Conservation (phyloP, 352 stramenopile genomes). For the Phytopythium montanum region DNA sequence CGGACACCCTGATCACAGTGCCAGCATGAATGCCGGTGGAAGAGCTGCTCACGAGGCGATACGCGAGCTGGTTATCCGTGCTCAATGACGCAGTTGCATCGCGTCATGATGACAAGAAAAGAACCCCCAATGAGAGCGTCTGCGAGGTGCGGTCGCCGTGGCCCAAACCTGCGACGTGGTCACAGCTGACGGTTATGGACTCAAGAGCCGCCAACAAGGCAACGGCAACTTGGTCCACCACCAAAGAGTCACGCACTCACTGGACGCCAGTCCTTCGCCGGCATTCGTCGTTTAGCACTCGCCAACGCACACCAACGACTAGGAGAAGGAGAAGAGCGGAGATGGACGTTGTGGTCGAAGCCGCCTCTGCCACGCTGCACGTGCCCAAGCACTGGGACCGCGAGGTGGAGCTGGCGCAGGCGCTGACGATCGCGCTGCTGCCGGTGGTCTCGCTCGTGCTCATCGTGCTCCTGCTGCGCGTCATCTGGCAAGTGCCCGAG, state of each 20-base stretch:
- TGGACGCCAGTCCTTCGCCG: not conserved
- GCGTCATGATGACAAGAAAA: no score
- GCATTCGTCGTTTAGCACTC: not conserved
- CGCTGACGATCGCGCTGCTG: slow-evolving; percentile 33
- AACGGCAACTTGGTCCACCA: not conserved
- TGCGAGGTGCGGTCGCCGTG: no score
- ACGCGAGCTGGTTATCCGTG: no score
- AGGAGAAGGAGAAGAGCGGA: not conserved
- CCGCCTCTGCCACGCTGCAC: slow-evolving; percentile 6
- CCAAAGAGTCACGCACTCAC: not conserved
- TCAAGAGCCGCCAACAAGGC: slow-evolving; percentile 3
- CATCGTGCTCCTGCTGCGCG: slow-evolving; percentile 58
- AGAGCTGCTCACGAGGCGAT: no score
- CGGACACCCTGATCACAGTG: no score
- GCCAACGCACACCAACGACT: not conserved
- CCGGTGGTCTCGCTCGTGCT: slow-evolving; percentile 42
- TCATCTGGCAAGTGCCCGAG: slow-evolving; percentile 60
- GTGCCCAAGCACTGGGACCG: slow-evolving; percentile 24
- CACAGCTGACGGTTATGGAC: no score
- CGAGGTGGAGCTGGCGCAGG: slow-evolving; percentile 21
- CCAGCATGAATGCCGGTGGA: no score
- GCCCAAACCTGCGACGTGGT: no score
- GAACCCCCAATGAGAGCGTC: no score
- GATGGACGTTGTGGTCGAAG: not conserved
- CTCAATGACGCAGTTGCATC: no score